Evolutionary conservation across 2,329 filamentous ascomycete genomes (phyloP).

Genomic region (Fusarium newnesense): DNA sequence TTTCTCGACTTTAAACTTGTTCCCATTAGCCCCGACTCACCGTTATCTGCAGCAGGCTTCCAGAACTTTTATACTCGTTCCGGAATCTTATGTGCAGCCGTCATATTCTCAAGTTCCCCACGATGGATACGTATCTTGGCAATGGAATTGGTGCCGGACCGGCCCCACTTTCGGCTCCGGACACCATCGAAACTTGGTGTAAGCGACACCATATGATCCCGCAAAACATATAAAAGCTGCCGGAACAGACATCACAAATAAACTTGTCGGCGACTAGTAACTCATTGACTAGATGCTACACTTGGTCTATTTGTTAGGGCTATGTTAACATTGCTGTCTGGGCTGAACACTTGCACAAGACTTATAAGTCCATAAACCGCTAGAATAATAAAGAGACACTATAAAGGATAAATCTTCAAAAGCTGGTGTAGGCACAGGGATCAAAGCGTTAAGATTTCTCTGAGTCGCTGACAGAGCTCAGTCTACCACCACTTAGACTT

Average conservation of each 20-base stretch:
- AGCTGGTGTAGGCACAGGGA: too few species aligned
- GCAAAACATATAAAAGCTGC: not conserved
- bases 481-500: not conserved
- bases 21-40: not conserved
- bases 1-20: not conserved
- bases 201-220: not conserved
- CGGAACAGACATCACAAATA: too few species aligned
- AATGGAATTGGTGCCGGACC: not conserved
- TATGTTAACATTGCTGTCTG: too few species aligned
- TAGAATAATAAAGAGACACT: too few species aligned
- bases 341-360: too few species aligned
- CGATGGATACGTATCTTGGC: not conserved
- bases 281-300: too few species aligned
- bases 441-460: fast-evolving
- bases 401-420: too few species aligned
- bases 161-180: not conserved
- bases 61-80: not conserved
- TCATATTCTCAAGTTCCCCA: not conserved
- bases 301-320: too few species aligned
- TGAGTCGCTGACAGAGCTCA: not conserved
- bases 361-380: too few species aligned
- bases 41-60: fast-evolving
- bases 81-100: not conserved
- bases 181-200: not conserved
- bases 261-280: fast-evolving